phyloP scores from a whole-genome alignment of 2,329 filamentous ascomycete genomes.

The Aspergillus carbonarius region DNA sequence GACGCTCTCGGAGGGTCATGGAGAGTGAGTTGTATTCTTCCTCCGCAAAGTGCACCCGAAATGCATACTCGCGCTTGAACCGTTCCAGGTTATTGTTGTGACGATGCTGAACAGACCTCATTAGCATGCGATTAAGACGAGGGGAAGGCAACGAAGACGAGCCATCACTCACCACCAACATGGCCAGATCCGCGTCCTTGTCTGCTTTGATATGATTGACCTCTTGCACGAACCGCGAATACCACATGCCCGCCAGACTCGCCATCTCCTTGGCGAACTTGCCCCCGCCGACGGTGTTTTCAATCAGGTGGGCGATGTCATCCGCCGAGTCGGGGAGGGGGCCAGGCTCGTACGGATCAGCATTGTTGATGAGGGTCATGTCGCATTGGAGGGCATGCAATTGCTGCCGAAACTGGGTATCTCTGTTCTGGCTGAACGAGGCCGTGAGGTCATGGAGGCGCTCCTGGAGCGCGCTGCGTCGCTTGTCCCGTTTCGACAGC shows the following conservation, averaged over 20 bases:
- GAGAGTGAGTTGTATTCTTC: conserved; percentile 62
- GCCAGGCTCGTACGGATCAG: conserved; percentile 73
- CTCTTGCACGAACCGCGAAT: conserved; percentile 79
- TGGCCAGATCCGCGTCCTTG: conserved; percentile 77
- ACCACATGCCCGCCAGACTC: conserved; percentile 71
- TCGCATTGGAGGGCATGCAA: conserved; percentile 90
- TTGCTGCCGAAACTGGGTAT: conserved; percentile 83
- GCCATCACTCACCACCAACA: conserved; percentile 67
- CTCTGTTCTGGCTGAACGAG: conserved; percentile 76
- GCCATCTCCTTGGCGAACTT: conserved; percentile 68
- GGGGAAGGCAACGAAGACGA: not conserved
- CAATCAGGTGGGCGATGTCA: conserved; percentile 64
- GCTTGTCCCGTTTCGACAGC: conserved; percentile 83
- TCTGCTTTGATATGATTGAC: conserved; percentile 87
- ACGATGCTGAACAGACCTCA: conserved; percentile 48
- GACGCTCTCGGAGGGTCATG: conserved; percentile 60
- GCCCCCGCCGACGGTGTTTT: conserved; percentile 56
- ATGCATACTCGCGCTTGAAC: conserved; percentile 57
- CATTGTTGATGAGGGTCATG: conserved; percentile 79
- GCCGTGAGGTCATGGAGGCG: conserved; percentile 73
- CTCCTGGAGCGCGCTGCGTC: conserved; percentile 78
- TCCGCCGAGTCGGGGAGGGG: conserved; percentile 66
- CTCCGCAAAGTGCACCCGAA: conserved; percentile 61
- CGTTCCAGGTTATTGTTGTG: conserved; percentile 57
- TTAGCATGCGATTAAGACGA: conserved; percentile 6